Evolutionary conservation across 768 basidiomycete genomes (phyloP).

Genomic region (Panellus pusillus): DNA sequence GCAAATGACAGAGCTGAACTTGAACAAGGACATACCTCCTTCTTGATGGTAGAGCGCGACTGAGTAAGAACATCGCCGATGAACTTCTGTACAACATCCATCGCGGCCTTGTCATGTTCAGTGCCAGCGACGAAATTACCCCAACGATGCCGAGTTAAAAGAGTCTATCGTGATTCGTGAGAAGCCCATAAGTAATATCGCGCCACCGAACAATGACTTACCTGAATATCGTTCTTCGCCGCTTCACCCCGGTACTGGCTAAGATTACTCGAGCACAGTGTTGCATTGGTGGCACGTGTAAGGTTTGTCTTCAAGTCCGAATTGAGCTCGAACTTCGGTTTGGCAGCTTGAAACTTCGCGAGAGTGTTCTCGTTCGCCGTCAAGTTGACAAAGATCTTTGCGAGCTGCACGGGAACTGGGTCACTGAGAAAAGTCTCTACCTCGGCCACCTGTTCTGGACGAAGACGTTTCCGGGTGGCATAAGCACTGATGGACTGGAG

Average conservation of each 20-base stretch:
- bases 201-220: too few species aligned
- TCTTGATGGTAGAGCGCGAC: constrained; percentile 1
- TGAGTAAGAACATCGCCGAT: constrained; percentile 1
- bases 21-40: constrained; percentile 1
- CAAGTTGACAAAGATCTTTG: neutral
- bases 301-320: neutral
- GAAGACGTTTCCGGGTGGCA: too few species aligned
- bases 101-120: constrained; percentile 4
- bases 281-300: neutral
- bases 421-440: neutral
- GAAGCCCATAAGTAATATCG: neutral
- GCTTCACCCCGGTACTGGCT: neutral
- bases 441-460: constrained; percentile 1
- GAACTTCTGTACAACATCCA: neutral
- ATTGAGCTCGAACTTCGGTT: constrained; percentile 4
- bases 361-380: neutral
- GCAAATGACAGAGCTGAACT: neutral
- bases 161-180: neutral
- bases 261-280: neutral
- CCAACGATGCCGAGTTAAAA: constrained; percentile 1
- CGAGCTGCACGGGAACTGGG: neutral
- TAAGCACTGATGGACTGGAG: neutral
- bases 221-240: constrained; percentile 1
- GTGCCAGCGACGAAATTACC: constrained; percentile 5
- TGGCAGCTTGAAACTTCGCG: constrained; percentile 5